phyloP scores from a whole-genome alignment of 2,329 filamentous ascomycete species.

The Nothophoma quercina region DNA sequence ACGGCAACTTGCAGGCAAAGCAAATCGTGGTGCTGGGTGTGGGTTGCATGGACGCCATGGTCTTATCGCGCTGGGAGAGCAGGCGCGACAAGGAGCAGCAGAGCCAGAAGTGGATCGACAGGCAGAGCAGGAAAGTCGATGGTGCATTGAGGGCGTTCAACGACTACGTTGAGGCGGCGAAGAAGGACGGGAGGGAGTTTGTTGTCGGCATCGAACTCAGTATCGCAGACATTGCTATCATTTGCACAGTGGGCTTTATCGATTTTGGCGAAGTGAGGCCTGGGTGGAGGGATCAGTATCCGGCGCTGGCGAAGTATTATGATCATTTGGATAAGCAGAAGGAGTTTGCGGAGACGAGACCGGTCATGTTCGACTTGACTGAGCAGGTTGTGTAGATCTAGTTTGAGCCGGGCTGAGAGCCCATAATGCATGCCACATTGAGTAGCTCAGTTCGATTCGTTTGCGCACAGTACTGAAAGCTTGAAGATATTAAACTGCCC shows the following conservation, averaged over 20 bases:
- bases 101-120: slow-evolving; percentile 18
- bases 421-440: too few species aligned
- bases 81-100: slow-evolving; percentile 12
- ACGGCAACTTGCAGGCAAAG: slow-evolving; percentile 19
- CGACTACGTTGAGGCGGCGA: slow-evolving; percentile 2
- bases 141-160: slow-evolving; percentile 22
- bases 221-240: slow-evolving; percentile 24
- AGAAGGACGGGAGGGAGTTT: slow-evolving; percentile 12
- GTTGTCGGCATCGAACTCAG: slow-evolving; percentile 18
- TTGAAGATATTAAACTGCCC: too few species aligned
- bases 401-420: too few species aligned
- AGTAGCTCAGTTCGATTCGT: too few species aligned
- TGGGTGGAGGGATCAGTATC: slow-evolving; percentile 19
- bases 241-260: slow-evolving; percentile 17
- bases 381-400: slow-evolving; percentile 22
- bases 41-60: slow-evolving; percentile 24
- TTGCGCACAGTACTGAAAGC: too few species aligned
- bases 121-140: slow-evolving; percentile 23
- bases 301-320: slow-evolving; percentile 16
- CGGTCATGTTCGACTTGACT: slow-evolving; percentile 25
- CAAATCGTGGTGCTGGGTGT: slow-evolving; percentile 23
- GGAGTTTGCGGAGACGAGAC: slow-evolving; percentile 24
- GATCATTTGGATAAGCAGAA: slow-evolving; percentile 11
- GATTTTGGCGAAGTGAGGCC: slow-evolving; percentile 7
- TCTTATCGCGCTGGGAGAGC: slow-evolving; percentile 19